phyloP scores from a whole-genome alignment of 257 asterid species.

The Dorcoceras hygrometricum region DNA sequence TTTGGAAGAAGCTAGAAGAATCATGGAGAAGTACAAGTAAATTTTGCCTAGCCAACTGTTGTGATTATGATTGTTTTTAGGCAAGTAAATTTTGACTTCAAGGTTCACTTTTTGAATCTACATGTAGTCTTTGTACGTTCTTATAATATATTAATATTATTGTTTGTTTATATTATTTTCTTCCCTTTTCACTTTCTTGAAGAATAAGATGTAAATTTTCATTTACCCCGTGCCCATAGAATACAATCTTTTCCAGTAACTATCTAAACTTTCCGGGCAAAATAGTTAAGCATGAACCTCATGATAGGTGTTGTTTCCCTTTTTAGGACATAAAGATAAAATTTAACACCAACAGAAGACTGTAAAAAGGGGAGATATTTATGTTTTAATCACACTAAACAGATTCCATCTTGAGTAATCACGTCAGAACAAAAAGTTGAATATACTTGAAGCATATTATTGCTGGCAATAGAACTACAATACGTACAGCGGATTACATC shows the following conservation, averaged over 20 bases:
- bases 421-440: background rate
- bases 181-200: no score
- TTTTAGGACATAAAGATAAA: background rate
- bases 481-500: background rate
- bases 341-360: background rate
- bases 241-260: no score
- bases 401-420: background rate
- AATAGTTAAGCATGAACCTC: background rate
- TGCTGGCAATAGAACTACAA: background rate
- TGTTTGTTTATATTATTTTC: no score
- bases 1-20: constrained; percentile 87
- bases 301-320: background rate
- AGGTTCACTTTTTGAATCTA: background rate
- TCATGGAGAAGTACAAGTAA: constrained; percentile 92
- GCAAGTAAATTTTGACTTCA: background rate
- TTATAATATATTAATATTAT: no score
- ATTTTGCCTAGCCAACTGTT: background rate
- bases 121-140: background rate
- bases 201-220: no score
- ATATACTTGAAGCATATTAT: background rate
- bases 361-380: background rate
- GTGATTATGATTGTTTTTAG: background rate
- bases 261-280: background rate
- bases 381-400: no score
- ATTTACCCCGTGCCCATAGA: no score